Evolutionary conservation across 164 flowering plant genomes (phyloP).

Genomic region (Cinnamomum micranthum): DNA sequence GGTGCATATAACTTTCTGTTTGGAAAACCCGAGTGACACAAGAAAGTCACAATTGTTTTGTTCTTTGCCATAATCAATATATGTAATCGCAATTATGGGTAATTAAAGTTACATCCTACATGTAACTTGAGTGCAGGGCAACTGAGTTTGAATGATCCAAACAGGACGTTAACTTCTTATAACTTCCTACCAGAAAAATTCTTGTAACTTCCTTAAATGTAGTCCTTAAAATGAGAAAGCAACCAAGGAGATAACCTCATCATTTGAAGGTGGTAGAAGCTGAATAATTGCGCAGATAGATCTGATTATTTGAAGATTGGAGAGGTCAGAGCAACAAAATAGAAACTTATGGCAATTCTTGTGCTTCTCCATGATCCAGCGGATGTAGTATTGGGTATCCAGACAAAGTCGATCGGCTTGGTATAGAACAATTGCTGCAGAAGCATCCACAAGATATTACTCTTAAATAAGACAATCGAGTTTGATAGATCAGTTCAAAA

Average conservation of each 20-base stretch:
- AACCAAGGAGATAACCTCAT: conserved; percentile 36
- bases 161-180: no score
- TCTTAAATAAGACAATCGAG: not conserved
- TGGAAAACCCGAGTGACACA: no score
- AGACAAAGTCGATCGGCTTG: conserved; percentile 58
- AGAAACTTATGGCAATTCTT: conserved; percentile 46
- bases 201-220: no score
- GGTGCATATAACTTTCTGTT: no score
- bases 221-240: not conserved
- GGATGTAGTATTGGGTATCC: conserved; percentile 47
- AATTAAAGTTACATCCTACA: no score
- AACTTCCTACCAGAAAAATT: no score
- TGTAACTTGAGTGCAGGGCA: no score
- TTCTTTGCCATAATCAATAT: no score
- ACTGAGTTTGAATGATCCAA: no score
- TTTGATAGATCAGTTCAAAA: not conserved
- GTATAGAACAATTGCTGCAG: conserved; percentile 51
- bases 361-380: conserved; percentile 54
- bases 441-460: conserved; percentile 1
- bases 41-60: no score
- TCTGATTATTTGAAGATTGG: conserved; percentile 48
- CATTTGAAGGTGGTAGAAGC: conserved; percentile 53
- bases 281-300: conserved; percentile 40
- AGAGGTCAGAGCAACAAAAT: conserved; percentile 58
- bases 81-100: no score